Evolutionary conservation across 2,329 filamentous ascomycete species (phyloP).

Genomic region (Sporothrix dimorphospora): DNA sequence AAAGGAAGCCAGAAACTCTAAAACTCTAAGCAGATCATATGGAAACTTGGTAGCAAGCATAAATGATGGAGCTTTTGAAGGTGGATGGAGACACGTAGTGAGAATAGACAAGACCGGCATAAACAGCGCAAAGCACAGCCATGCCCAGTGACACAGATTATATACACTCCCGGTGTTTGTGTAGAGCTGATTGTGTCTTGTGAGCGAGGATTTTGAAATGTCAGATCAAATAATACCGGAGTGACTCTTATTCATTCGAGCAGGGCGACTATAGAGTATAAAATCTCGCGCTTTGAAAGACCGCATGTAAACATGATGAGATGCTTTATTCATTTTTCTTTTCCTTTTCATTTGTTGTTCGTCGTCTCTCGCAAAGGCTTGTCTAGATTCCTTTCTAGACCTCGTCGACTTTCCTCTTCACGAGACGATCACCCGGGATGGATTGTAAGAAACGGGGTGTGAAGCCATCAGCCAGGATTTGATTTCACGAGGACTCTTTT

Average conservation of each 20-base stretch:
- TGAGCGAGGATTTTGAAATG: background rate
- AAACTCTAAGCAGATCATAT: no score
- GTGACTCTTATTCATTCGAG: no score
- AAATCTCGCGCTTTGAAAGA: no score
- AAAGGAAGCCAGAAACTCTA: no score
- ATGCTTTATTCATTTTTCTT: no score
- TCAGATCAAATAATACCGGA: no score
- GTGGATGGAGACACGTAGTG: background rate
- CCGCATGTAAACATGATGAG: no score
- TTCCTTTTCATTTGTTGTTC: background rate
- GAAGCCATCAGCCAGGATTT: constrained; percentile 28
- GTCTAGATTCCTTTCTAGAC: background rate
- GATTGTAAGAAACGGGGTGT: constrained; percentile 22
- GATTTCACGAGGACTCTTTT: background rate
- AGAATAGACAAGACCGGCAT: background rate
- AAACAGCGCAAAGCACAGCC: background rate
- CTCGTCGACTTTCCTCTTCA: background rate
- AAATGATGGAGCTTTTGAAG: no score
- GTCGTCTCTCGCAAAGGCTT: background rate
- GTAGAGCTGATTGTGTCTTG: background rate
- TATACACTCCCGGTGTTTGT: background rate
- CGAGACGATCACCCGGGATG: constrained; percentile 11
- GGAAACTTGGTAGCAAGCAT: background rate
- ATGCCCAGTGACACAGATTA: background rate
- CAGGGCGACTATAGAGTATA: no score